A percentile compares a stretch with the other conserved stretches of the same genome.
phyloP scores from a whole-genome alignment of 768 basidiomycete species.

The Rickenella mellea region DNA sequence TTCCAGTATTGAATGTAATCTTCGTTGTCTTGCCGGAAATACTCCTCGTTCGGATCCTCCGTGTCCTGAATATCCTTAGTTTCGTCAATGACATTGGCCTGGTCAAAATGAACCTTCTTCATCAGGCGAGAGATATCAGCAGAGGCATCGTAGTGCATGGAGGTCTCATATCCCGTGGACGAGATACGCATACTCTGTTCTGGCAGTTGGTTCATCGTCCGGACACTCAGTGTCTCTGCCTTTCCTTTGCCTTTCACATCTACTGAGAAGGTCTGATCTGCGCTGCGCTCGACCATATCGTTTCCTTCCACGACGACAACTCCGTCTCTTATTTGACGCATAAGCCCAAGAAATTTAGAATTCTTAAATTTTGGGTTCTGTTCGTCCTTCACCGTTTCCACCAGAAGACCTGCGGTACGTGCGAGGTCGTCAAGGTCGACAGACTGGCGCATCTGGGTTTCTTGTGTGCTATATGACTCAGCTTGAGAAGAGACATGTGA shows the following conservation, averaged over 20 bases:
- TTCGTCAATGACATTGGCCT: not conserved
- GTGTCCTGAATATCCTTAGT: conserved; percentile 12
- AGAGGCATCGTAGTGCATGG: not conserved
- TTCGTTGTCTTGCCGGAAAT: conserved; percentile 60
- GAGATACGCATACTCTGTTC: no score
- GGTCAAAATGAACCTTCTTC: conserved; percentile 10
- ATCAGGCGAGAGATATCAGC: not conserved
- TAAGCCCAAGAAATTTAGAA: conserved; percentile 76
- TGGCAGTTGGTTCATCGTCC: not conserved
- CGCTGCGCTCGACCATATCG: conserved; percentile 50
- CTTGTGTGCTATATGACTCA: conserved; percentile 6
- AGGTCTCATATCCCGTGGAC: not conserved
- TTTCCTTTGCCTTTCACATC: conserved; percentile 68
- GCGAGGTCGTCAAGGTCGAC: conserved; percentile 64
- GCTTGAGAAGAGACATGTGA: conserved; percentile 12
- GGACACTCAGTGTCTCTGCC: conserved; percentile 17
- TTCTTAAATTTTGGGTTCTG: conserved; percentile 79
- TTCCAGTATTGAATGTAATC: conserved; percentile 59
- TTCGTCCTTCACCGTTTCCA: conserved; percentile 68
- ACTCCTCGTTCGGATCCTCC: conserved; percentile 48
- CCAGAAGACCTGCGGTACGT: conserved; percentile 65
- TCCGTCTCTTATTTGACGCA: conserved; percentile 77
- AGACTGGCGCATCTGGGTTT: not conserved
- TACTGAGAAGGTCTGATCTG: conserved; percentile 14
- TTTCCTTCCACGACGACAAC: conserved; percentile 73